Base-by-base conservation (phyloP, 441 rosid genomes). In the Adansonia madagascariensis region DNA sequence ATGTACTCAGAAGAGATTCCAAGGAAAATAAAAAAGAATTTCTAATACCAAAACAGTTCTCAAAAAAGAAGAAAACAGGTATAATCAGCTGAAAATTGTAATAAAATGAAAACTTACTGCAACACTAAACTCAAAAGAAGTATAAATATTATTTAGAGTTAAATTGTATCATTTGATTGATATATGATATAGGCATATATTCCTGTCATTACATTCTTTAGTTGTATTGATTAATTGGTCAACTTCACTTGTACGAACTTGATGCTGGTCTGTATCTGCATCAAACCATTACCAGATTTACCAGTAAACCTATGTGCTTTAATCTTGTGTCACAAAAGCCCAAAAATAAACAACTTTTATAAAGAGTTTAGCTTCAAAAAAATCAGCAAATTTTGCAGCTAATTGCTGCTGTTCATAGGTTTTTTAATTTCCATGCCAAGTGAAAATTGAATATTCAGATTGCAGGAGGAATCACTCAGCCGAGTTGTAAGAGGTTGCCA, bases 381-480 rank as follows among this genome's bases (percentile, higher is more conserved):
- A 91, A 84, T 78, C 98, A 75, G 98, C 96, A 83, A 92, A 85
- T 82, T 92, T 90, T 56, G 90, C 80, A 22, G 98, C 90, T 78
- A 89, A 76, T 75, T 93, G 97, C 86, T 93, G 92, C 81, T 94
- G 97, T 85, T 95, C 99, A 80, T 81, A 88, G 24, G 94, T 82
- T 87, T 98, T 90, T 85, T 93, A 95, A 82, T 88, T 92, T 80
- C 98, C 99, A 81, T 91, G 94, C 99, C 99, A 97, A n/a, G 82
- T 86, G 84, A 95, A 94, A 83, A 91, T 39, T 47, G 97, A 88
- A 69, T 95, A 89, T 47, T 97, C 99, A 85, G 99, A 91, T 91
- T 97, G 99, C 88, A 97, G 93, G 84, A 97, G 90, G 81, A 93
- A 94, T 78, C 97, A 97, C 79, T 92, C 97, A 1, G 78, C 72